Conservation (phyloP, 345 rosid species). For the Arabidopsis suecica region DNA sequence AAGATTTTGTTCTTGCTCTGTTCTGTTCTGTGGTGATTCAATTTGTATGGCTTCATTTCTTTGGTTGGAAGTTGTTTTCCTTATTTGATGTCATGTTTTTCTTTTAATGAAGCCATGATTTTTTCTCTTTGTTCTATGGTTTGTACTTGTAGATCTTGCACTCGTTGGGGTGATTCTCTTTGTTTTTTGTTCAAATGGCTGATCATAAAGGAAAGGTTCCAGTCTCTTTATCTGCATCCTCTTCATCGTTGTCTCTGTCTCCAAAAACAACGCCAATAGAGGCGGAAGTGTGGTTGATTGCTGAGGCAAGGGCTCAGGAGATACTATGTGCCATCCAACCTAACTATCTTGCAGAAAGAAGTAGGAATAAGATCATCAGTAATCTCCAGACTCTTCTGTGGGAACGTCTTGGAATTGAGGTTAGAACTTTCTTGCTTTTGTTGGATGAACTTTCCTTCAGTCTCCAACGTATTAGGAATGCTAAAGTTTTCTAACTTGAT, state of each 20-base stretch:
- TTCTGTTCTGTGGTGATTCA: conserved; percentile 11
- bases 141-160: conserved; percentile 29
- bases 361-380: conserved; percentile 59
- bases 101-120: neutral
- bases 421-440: conserved; percentile 43
- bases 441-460: neutral
- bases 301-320: conserved; percentile 79
- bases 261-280: conserved; percentile 47
- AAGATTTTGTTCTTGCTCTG: conserved; percentile 16
- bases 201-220: conserved; percentile 49
- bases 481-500: conserved; percentile 5
- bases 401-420: conserved; percentile 66
- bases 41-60: conserved; percentile 13
- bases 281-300: conserved; percentile 65
- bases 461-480: neutral
- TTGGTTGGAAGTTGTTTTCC: conserved; percentile 15
- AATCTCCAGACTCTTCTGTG: conserved; percentile 58
- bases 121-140: conserved; percentile 23
- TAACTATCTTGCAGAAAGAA: conserved; percentile 59
- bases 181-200: conserved; percentile 52
- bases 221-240: conserved; percentile 37
- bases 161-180: conserved; percentile 25
- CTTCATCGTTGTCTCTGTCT: conserved; percentile 48
- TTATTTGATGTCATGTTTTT: neutral
- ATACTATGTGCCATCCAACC: conserved; percentile 71